Evolutionary conservation across 176 grass and related monocot species (phyloP).

Genomic region (Triticum urartu): DNA sequence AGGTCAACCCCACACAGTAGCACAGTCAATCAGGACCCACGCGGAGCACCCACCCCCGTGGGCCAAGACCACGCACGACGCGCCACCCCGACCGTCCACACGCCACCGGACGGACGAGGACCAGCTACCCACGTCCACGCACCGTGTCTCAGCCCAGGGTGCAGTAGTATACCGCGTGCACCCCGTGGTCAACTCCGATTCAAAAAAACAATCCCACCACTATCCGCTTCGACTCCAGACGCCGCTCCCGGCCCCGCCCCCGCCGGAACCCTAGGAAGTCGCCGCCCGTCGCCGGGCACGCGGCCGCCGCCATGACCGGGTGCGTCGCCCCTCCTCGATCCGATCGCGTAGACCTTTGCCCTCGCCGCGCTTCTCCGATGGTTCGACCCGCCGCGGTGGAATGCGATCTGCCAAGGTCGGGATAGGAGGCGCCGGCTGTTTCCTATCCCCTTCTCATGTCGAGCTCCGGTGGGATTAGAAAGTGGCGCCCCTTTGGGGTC

Average conservation of each 20-base stretch:
- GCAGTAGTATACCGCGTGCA: background rate
- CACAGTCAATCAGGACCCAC: background rate
- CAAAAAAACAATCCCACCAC: constrained; percentile 7
- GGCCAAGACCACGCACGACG: background rate
- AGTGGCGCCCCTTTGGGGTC: background rate
- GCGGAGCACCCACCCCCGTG: background rate
- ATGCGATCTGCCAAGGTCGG: background rate
- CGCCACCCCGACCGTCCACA: background rate
- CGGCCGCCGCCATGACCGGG: constrained; percentile 51
- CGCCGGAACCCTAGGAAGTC: constrained; percentile 37
- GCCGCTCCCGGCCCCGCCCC: background rate
- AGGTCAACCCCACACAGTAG: background rate
- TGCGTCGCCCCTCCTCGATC: constrained; percentile 24
- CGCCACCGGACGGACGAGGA: background rate
- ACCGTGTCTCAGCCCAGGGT: background rate
- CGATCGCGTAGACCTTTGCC: background rate
- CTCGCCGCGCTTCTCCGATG: background rate
- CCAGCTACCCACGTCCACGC: background rate
- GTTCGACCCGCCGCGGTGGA: background rate
- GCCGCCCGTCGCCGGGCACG: background rate
- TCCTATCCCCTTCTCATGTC: background rate
- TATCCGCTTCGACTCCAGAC: constrained; percentile 3
- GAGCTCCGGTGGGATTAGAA: background rate
- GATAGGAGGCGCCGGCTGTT: background rate
- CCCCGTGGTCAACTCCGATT: constrained; percentile 39